These are phyloP conservation scores for Rhinocladiella similis DNA, from an alignment of 2,329 filamentous ascomycete genomes.

Conservation along the genomic window DNA sequence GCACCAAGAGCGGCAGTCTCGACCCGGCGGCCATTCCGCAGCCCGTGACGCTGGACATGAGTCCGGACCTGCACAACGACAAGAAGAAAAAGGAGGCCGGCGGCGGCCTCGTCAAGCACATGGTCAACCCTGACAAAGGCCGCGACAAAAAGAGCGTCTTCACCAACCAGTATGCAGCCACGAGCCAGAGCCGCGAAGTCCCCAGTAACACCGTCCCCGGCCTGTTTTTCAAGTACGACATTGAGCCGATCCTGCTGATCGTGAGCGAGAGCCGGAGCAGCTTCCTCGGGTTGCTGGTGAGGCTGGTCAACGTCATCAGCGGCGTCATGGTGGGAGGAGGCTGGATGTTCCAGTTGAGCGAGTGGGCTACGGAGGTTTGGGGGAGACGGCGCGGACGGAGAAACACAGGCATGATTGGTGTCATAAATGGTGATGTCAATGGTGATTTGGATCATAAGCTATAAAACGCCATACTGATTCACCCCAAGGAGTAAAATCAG, in stretches of 20 bases:
- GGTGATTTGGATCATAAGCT: constrained; percentile 46
- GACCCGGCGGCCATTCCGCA: constrained; percentile 43
- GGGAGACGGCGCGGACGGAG: constrained; percentile 42
- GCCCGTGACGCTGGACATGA: constrained; percentile 36
- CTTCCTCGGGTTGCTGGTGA: constrained; percentile 72
- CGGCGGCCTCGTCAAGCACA: constrained; percentile 24
- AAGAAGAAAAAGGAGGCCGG: constrained; percentile 34
- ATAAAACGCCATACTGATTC: too few species aligned
- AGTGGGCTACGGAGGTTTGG: constrained; percentile 64
- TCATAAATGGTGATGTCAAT: constrained; percentile 18
- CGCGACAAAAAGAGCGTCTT: constrained; percentile 62
- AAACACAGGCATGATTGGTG: constrained; percentile 25
- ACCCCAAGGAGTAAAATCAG: too few species aligned
- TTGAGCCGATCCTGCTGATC: constrained; percentile 87
- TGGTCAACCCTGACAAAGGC: constrained; percentile 24
- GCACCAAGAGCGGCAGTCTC: constrained; percentile 35
- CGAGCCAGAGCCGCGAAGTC: constrained; percentile 75
- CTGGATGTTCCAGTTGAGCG: constrained; percentile 84
- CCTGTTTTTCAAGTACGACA: constrained; percentile 98
- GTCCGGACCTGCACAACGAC: constrained; percentile 26
- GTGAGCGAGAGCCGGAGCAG: constrained; percentile 79
- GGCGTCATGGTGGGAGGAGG: constrained; percentile 91
- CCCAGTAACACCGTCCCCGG: constrained; percentile 75
- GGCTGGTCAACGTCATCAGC: constrained; percentile 85
- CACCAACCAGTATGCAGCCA: constrained; percentile 98